Evolutionary conservation across 345 rosid genomes (phyloP).

Genomic region (Xanthoceras sorbifolium): DNA sequence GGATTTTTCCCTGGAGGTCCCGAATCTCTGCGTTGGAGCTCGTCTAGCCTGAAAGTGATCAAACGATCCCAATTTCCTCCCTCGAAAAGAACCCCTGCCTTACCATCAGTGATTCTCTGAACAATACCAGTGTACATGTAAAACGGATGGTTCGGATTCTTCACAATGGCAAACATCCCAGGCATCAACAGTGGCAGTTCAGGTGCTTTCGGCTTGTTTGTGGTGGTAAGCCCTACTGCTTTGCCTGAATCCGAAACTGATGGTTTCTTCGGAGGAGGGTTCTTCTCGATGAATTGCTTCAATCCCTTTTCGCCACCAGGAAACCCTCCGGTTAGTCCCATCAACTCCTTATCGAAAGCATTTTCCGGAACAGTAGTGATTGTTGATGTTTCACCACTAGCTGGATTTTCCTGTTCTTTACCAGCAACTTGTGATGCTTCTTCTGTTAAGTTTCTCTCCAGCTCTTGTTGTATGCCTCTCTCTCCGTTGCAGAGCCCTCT

Average conservation of each 20-base stretch:
- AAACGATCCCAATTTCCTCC: slow-evolving; percentile 89
- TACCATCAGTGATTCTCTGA: slow-evolving; percentile 90
- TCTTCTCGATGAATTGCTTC: slow-evolving; percentile 61
- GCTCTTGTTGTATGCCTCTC: slow-evolving; percentile 64
- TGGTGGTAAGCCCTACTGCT: slow-evolving; percentile 10
- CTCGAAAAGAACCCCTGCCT: slow-evolving; percentile 83
- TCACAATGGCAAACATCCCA: slow-evolving; percentile 84
- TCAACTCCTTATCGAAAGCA: slow-evolving; percentile 75
- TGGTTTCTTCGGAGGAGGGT: slow-evolving; percentile 64
- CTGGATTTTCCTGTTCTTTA: slow-evolving; percentile 17
- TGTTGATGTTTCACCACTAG: not conserved
- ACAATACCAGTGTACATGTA: slow-evolving; percentile 91
- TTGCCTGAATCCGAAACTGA: slow-evolving; percentile 17
- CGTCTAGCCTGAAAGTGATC: slow-evolving; percentile 74
- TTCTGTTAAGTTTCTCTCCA: slow-evolving; percentile 44
- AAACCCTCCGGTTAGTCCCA: slow-evolving; percentile 92
- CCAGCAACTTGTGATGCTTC: slow-evolving; percentile 21
- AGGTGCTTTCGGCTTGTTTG: slow-evolving; percentile 72
- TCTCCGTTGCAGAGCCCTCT: slow-evolving; percentile 90
- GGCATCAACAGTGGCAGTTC: slow-evolving; percentile 81
- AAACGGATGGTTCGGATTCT: slow-evolving; percentile 72
- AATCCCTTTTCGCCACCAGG: slow-evolving; percentile 89
- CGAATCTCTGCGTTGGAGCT: slow-evolving; percentile 79
- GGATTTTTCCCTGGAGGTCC: slow-evolving; percentile 88
- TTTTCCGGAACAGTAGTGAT: slow-evolving; percentile 45